Evolutionary conservation across 1,284 basidiomycete species (phyloP).

Genomic region (Tilletiopsis washingtonensis): DNA sequence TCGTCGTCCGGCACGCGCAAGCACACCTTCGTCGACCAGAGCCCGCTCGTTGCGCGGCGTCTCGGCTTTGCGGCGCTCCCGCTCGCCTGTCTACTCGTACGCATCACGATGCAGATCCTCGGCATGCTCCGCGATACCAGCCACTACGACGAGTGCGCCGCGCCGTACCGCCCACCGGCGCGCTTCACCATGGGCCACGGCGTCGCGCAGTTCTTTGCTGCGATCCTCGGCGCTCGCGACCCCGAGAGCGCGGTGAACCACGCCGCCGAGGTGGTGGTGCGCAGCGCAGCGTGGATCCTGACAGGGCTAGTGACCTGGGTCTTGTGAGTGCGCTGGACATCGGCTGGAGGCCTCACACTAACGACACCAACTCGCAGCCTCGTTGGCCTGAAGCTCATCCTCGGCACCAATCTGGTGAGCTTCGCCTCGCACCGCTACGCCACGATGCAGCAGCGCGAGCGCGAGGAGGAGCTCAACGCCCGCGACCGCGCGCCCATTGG

Average conservation of each 20-base stretch:
- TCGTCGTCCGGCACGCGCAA: constrained; percentile 38
- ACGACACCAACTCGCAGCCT: constrained; percentile 6
- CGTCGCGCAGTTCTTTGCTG: neutral
- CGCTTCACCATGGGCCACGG: neutral
- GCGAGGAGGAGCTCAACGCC: constrained; percentile 39
- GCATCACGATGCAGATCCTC: constrained; percentile 73
- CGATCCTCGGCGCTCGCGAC: constrained; percentile 7
- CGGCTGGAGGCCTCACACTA: neutral
- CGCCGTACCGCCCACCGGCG: constrained; percentile 9
- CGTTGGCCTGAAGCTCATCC: constrained; percentile 39
- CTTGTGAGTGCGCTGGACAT: constrained; percentile 13
- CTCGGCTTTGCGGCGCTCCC: constrained; percentile 90
- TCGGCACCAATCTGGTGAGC: constrained; percentile 36
- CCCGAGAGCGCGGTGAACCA: constrained; percentile 17
- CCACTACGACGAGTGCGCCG: constrained; percentile 47
- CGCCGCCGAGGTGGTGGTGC: constrained; percentile 14
- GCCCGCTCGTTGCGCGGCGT: constrained; percentile 83
- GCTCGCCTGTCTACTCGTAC: constrained; percentile 78
- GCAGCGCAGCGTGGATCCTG: constrained; percentile 23
- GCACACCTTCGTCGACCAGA: constrained; percentile 88
- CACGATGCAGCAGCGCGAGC: constrained; percentile 31
- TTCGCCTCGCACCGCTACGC: constrained; percentile 39
- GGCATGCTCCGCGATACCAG: constrained; percentile 55
- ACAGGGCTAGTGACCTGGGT: constrained; percentile 26
- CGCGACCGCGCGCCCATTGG: constrained; percentile 37